phyloP scores from a whole-genome alignment of 2,329 filamentous ascomycete species.

The Reticulascus tulasneorum region DNA sequence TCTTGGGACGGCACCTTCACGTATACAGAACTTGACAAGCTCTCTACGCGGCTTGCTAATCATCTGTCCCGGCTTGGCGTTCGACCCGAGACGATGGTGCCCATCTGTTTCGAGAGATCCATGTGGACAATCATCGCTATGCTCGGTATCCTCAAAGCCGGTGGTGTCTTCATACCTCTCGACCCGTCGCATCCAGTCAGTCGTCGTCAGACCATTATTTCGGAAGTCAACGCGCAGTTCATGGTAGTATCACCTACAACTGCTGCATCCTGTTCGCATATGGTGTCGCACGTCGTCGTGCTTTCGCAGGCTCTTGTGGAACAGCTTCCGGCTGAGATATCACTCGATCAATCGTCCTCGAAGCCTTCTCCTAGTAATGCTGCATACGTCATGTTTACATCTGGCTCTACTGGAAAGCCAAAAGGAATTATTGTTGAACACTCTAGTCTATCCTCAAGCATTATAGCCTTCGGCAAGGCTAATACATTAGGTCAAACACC shows the following conservation, averaged over 20 bases:
- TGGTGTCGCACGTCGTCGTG: no score
- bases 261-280: no score
- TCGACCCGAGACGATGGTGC: not conserved
- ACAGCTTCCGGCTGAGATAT: no score
- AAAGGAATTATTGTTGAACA: conserved; percentile 38
- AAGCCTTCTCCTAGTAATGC: conserved; percentile 10
- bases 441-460: conserved; percentile 3
- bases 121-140: conserved; percentile 15
- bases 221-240: no score
- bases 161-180: conserved; percentile 18
- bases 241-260: no score
- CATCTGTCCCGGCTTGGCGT: not conserved
- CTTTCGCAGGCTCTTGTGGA: no score
- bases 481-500: conserved; percentile 10
- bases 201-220: no score
- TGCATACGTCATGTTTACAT: conserved; percentile 28
- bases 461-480: conserved; percentile 9
- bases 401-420: conserved; percentile 42
- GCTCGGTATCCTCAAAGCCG: conserved; percentile 20
- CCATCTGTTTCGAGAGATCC: conserved; percentile 20
- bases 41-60: conserved; percentile 1
- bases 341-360: no score
- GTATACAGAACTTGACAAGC: conserved; percentile 1
- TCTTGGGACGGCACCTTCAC: conserved; percentile 2
- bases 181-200: conserved; percentile 1